phyloP scores from a whole-genome alignment of 2,329 filamentous ascomycete genomes.

The Dissoconium aciculare region DNA sequence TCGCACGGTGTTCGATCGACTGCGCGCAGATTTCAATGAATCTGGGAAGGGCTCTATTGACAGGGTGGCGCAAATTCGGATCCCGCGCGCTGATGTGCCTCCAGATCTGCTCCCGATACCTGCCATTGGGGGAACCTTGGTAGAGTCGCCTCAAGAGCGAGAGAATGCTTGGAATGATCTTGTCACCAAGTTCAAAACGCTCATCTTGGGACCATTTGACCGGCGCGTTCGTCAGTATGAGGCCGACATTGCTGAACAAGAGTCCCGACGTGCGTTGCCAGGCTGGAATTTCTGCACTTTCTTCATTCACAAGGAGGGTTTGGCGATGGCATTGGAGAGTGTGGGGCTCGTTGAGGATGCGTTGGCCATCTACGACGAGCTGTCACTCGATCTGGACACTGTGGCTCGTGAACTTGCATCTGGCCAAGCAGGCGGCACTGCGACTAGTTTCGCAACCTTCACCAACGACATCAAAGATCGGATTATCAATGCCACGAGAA shows the following conservation, averaged over 20 bases:
- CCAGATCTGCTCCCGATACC: conserved; percentile 32
- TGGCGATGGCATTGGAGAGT: conserved; percentile 88
- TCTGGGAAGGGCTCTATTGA: conserved; percentile 58
- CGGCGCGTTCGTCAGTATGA: conserved; percentile 85
- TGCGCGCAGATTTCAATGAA: conserved; percentile 79
- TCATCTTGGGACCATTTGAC: conserved; percentile 84
- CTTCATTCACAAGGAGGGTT: conserved; percentile 90
- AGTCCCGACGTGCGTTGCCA: conserved; percentile 68
- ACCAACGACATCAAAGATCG: conserved; percentile 50
- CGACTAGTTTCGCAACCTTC: conserved; percentile 54
- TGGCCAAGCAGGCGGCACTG: conserved; percentile 48
- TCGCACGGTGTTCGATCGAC: conserved; percentile 74
- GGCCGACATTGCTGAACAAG: conserved; percentile 90
- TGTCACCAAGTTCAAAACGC: conserved; percentile 68
- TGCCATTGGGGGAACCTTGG: conserved; percentile 36
- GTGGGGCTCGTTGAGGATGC: conserved; percentile 93
- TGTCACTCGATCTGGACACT: conserved; percentile 71
- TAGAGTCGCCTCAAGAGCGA: conserved; percentile 61
- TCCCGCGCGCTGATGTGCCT: conserved; percentile 39
- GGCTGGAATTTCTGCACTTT: conserved; percentile 99
- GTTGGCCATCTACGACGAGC: conserved; percentile 83
- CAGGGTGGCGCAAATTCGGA: conserved; percentile 69
- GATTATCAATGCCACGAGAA: conserved; percentile 14
- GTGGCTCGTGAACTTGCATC: conserved; percentile 60
- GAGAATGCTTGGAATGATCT: conserved; percentile 73